Evolutionary conservation across 176 grass and related monocot species (phyloP).

Genomic region (Neostapfia colusana): DNA sequence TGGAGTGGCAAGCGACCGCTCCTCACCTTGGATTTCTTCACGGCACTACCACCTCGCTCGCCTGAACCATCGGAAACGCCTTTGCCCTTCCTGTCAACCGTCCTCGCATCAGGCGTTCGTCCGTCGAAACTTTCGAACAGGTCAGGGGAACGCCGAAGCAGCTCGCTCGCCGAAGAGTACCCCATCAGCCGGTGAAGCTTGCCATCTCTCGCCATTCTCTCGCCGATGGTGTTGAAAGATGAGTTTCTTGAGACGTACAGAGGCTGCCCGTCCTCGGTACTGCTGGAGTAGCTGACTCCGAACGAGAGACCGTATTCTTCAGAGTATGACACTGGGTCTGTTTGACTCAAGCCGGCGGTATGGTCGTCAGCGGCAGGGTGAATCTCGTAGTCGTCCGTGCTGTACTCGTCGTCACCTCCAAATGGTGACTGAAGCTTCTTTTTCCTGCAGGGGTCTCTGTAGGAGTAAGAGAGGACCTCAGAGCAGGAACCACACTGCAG

Average conservation of each 20-base stretch:
- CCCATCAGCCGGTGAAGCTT: constrained; percentile 79
- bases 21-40: constrained; percentile 34
- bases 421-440: constrained; percentile 41
- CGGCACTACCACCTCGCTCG: background rate
- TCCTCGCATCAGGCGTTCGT: background rate
- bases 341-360: background rate
- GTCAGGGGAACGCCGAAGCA: constrained; percentile 32
- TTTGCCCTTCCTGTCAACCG: constrained; percentile 42
- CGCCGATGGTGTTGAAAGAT: constrained; percentile 52
- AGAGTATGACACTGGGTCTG: constrained; percentile 55
- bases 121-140: constrained; percentile 50
- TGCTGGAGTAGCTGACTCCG: constrained; percentile 48
- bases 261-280: constrained; percentile 47
- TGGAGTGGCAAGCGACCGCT: constrained; percentile 22
- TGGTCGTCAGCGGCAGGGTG: background rate
- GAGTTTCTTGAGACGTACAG: constrained; percentile 72
- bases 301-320: constrained; percentile 58
- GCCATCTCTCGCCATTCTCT: constrained; percentile 33
- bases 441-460: constrained; percentile 45
- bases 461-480: constrained; percentile 65
- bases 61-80: constrained; percentile 17
- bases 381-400: constrained; percentile 41
- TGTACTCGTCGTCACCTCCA: constrained; percentile 35
- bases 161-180: constrained; percentile 64
- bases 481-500: constrained; percentile 76